These are phyloP conservation scores for Syncephalis plumigaleata DNA, from an alignment of 371 early-diverging fungal genomes.

Conservation along the genomic window DNA sequence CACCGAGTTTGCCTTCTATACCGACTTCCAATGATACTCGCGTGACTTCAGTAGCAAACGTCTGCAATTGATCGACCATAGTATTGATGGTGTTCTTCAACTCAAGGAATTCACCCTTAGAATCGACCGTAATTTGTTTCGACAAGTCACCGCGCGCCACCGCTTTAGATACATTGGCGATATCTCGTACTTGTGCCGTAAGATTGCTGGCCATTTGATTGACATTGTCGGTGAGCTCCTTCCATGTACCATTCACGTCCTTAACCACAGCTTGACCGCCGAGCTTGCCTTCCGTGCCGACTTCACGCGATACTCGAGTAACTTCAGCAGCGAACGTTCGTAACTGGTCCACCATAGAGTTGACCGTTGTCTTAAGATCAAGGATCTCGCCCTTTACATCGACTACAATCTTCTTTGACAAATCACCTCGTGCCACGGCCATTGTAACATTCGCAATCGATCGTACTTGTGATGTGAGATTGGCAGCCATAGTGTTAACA, in stretches of 20 bases:
- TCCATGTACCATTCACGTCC: constrained; percentile 39
- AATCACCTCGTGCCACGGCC: constrained; percentile 27
- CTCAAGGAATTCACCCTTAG: constrained; percentile 21
- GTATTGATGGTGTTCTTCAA: constrained; percentile 29
- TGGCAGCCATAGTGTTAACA: constrained; percentile 25
- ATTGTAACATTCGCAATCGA: constrained; percentile 25
- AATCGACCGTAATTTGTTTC: constrained; percentile 25
- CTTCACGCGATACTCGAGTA: constrained; percentile 26
- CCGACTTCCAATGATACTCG: constrained; percentile 26
- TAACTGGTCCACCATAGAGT: constrained; percentile 31
- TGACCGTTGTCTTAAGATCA: constrained; percentile 30
- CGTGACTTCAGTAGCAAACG: constrained; percentile 24
- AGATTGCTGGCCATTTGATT: constrained; percentile 24
- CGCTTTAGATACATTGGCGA: constrained; percentile 21
- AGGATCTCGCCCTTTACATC: constrained; percentile 27
- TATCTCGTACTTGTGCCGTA: constrained; percentile 16
- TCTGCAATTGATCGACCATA: constrained; percentile 37
- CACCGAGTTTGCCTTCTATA: constrained; percentile 26
- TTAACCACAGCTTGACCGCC: constrained; percentile 35
- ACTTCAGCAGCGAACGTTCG: constrained; percentile 29
- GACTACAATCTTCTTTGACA: constrained; percentile 22
- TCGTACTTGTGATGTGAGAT: constrained; percentile 30
- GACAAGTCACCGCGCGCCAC: constrained; percentile 27
- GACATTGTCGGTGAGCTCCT: constrained; percentile 39
- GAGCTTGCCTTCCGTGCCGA: constrained; percentile 30